Percentiles rank a stretch among this genome's conserved stretches.
Evolutionary conservation across 75 land plant genomes (phyloP).

Genomic region (Picea sitchensis): DNA sequence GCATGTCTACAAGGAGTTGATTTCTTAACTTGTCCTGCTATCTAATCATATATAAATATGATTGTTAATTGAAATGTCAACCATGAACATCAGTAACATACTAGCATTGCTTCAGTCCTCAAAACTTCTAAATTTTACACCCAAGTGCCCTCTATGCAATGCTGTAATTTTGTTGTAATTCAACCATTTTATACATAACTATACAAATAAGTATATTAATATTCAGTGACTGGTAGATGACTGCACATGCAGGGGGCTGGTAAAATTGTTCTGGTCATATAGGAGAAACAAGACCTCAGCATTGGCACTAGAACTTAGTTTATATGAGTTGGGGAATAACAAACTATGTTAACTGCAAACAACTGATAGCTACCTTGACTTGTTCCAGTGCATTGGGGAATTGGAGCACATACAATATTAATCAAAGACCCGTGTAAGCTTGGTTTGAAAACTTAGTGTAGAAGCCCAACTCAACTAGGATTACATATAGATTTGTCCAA

Average conservation of each 20-base stretch:
- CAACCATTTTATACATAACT: too few species aligned
- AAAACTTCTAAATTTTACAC: too few species aligned
- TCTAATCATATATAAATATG: too few species aligned
- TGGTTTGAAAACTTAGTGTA: not conserved
- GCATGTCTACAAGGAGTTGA: too few species aligned
- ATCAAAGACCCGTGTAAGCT: not conserved
- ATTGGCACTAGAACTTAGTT: not conserved
- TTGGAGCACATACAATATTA: too few species aligned
- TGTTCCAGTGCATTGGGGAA: not conserved
- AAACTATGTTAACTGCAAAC: not conserved
- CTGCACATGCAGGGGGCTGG: not conserved
- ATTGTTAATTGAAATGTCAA: too few species aligned
- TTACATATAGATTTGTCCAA: not conserved
- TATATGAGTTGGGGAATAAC: not conserved
- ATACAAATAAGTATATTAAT: not conserved
- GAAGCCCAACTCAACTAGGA: not conserved
- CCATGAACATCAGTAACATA: too few species aligned
- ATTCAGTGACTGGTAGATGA: not conserved
- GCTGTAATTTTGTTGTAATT: too few species aligned
- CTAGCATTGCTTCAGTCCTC: too few species aligned
- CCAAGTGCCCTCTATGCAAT: too few species aligned
- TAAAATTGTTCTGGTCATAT: not conserved
- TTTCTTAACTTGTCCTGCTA: too few species aligned
- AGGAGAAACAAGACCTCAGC: not conserved
- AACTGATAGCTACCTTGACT: not conserved